Conservation (phyloP, 2,329 filamentous ascomycete genomes). For the Fusarium sp. region DNA sequence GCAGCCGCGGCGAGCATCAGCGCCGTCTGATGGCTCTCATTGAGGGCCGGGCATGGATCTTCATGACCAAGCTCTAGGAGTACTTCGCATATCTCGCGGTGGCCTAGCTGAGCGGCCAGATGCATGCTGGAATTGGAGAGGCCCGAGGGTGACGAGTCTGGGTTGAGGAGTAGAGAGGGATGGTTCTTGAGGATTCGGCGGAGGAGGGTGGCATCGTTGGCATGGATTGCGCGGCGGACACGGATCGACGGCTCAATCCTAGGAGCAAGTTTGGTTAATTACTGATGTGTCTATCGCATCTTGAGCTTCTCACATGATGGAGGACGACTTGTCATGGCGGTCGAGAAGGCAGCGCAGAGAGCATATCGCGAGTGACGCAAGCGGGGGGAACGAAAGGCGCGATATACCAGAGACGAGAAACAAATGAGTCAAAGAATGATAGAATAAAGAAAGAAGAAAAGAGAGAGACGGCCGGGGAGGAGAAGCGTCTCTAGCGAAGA, state of each 20-base stretch:
- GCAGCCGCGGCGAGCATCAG: slow-evolving; percentile 80
- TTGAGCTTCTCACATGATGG: slow-evolving; percentile 37
- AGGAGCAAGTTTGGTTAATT: neutral
- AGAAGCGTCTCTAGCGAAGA: slow-evolving; percentile 3
- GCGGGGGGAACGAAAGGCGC: slow-evolving; percentile 6
- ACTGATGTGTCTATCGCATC: neutral
- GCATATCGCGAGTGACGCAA: slow-evolving; percentile 31
- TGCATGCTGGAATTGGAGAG: slow-evolving; percentile 88
- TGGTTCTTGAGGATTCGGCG: slow-evolving; percentile 81
- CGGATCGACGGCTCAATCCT: slow-evolving; percentile 84
- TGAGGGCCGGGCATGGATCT: slow-evolving; percentile 76
- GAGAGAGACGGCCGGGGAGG: neutral
- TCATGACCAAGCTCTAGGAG: slow-evolving; percentile 84
- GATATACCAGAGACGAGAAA: slow-evolving; percentile 5
- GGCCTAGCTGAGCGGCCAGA: slow-evolving; percentile 80
- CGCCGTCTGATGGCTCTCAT: slow-evolving; percentile 83
- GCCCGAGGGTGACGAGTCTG: slow-evolving; percentile 74
- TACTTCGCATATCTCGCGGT: slow-evolving; percentile 74
- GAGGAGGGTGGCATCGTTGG: slow-evolving; percentile 78
- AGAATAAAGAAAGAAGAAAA: neutral
- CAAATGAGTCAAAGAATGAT: neutral
- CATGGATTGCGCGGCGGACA: slow-evolving; percentile 83
- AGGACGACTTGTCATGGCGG: slow-evolving; percentile 42
- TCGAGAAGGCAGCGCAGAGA: slow-evolving; percentile 28
- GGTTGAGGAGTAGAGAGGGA: slow-evolving; percentile 79